Evolutionary conservation across 768 basidiomycete species (phyloP).

Genomic region (Daedaleopsis nitida): DNA sequence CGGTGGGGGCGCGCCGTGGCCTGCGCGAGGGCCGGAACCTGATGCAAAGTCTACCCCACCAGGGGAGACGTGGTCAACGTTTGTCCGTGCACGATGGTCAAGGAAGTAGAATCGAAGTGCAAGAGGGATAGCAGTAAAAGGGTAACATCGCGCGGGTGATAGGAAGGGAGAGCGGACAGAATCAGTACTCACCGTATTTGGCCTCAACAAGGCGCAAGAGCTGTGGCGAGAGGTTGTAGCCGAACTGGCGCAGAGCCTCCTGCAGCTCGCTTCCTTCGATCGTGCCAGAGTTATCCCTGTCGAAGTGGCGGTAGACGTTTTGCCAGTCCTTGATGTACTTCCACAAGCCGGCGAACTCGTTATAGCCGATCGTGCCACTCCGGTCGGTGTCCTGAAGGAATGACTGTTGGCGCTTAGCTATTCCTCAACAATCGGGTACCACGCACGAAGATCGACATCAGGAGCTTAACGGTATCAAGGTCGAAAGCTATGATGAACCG

Average conservation of each 20-base stretch:
- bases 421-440: neutral
- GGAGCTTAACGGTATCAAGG: slow-evolving; percentile 81
- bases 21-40: slow-evolving; percentile 43
- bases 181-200: slow-evolving; percentile 71
- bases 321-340: slow-evolving; percentile 91
- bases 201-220: slow-evolving; percentile 66
- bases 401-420: slow-evolving; percentile 1
- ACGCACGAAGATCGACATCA: slow-evolving; percentile 81
- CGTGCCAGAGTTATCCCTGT: slow-evolving; percentile 78
- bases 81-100: neutral
- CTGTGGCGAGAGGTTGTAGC: slow-evolving; percentile 71
- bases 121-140: neutral
- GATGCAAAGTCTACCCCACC: slow-evolving; percentile 52
- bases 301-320: slow-evolving; percentile 80
- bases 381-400: slow-evolving; percentile 61
- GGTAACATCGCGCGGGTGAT: neutral
- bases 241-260: slow-evolving; percentile 74
- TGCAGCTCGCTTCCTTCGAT: slow-evolving; percentile 73
- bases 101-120: neutral
- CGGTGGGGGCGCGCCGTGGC: slow-evolving; percentile 36
- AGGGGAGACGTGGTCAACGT: slow-evolving; percentile 33
- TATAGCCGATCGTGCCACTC: slow-evolving; percentile 78
- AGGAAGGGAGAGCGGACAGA: neutral
- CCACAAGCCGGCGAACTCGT: slow-evolving; percentile 82
- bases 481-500: slow-evolving; percentile 61